Evolutionary conservation across 768 basidiomycete genomes (phyloP), one percentile per base, ranked within the genome.

Genomic region (Cystobasidium ongulense): DNA sequence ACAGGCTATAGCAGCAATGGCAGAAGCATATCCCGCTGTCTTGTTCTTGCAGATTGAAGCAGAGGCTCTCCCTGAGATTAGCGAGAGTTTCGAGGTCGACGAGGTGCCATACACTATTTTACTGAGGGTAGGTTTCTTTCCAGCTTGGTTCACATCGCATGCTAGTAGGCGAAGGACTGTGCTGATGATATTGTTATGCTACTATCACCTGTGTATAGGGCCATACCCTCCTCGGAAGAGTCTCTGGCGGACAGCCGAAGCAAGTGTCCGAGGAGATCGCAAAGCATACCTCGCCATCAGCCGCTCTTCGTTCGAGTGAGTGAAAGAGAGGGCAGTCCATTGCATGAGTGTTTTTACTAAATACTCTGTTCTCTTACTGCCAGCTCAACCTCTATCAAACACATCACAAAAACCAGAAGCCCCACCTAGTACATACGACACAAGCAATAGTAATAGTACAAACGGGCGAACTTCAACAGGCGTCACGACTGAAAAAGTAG

Each of bases 81-180:
- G 92, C 3, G 93, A 96, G 78, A 91, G 90, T 13, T 98, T 98
- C 78, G 89, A 91, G 7, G 86, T 99, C 74, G 88, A 92, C 77
- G 86, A 89, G 23, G 96, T 98, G 13, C 96, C 96, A 0, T 82
- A 88, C 0, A 89, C 92, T 78, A 80, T 97, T 62, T 81, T 99
- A 67, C 86, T 99, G 23, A 84, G 87, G 76, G 95, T 94, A 75
- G 74, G 83, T 80, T 64, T 61, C 38, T 63, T 23, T 53, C 39
- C 61, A 29, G 52, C n/a, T 39, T 33, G 23, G 25, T 10, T 18
- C 39, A 11, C 21, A 38, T n/a, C n/a, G n/a, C 57, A 11, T 10
- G 63, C 33, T 38, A 23, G 39, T 50, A 57, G 53, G 35, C 25
- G 71, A 38, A 25, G 18, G 41, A 23, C 17, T 27, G 57, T 46